Evolutionary conservation across 768 basidiomycete species (phyloP), one percentile per base, ranked within the genome.

Genomic region (Tephrocybe sp.): DNA sequence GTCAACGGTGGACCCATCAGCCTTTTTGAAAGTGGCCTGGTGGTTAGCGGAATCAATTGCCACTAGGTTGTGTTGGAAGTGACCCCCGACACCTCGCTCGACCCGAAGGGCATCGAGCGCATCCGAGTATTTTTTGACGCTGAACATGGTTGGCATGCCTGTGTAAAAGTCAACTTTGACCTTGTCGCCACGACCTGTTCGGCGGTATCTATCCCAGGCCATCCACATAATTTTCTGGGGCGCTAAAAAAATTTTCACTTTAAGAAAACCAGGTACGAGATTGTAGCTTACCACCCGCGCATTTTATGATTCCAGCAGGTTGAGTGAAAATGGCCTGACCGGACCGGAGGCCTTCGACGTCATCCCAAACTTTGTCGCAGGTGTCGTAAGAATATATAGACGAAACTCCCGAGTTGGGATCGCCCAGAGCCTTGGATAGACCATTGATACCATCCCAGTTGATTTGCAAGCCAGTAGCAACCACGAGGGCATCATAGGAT

Each of bases 201-300:
- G 75, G 49, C 77, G 75, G 64, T 78, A 92, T 40, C 84, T 74
- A 63, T 94, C 90, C 89, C 90, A 92, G 38, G 90, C 89, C 89
- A 93, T 92, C 92, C 92, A 96, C 89, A 96, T 93, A 46, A 94
- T 89, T 69, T 95, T 93, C 63, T 92, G 89, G 16, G 89, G 88
- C 13, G 86, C 88, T 89, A 18, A 34, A 13, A 40, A 34, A 39
- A 43, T n/a, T 53, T 32, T 27, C 24, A n/a, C 22, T 32, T 18
- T 48, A 32, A 16, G 44, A 43, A 9, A 19, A 37, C 34, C 25
- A 31, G 40, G 5, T 16, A 21, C 27, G 22, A 26, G 2, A 35
- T 7, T 22, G 2, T 19, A 15, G 42, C 57, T 56, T 60, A 89
- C 90, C 89, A 72, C 92, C 87, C 59, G 94, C 89, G 64, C 95